Conservation (phyloP, 192 early-diverging fungal genomes). For the Gigaspora rosea region DNA sequence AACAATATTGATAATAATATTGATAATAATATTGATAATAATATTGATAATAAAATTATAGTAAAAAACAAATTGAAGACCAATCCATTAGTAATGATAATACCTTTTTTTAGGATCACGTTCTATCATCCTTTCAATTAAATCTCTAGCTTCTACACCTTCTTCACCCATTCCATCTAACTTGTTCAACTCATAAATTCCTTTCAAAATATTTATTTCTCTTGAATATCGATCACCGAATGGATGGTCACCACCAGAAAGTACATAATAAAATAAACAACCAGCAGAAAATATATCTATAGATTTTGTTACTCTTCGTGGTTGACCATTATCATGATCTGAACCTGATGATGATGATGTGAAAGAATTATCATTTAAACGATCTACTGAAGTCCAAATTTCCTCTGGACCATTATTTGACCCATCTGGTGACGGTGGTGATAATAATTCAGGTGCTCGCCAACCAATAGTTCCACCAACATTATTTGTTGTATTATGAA, state of each 20-base stretch:
- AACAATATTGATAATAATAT: no score
- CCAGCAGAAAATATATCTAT: constrained; percentile 97
- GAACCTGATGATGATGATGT: constrained; percentile 42
- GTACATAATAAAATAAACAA: constrained; percentile 93
- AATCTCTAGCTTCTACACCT: constrained; percentile 83
- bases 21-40: no score
- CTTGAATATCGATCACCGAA: constrained; percentile 91
- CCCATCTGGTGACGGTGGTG: constrained; percentile 34
- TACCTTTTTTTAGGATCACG: constrained; percentile 71
- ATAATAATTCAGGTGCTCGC: constrained; percentile 88
- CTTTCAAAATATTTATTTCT: constrained; percentile 87
- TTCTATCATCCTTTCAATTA: constrained; percentile 89
- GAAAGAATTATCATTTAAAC: constrained; percentile 33
- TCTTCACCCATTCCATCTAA: constrained; percentile 72
- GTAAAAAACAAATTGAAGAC: not conserved
- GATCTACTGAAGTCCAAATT: constrained; percentile 24
- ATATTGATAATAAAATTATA: constrained; percentile 13
- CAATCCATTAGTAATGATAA: not conserved
- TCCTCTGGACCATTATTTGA: not conserved
- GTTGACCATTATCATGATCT: constrained; percentile 35
- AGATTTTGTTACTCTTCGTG: constrained; percentile 70
- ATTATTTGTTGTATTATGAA: constrained; percentile 85
- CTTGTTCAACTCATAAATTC: constrained; percentile 68
- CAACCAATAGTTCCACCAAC: constrained; percentile 92
- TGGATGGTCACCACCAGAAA: constrained; percentile 89